Percentiles rank a stretch among this genome's conserved stretches.
Conservation (phyloP, 2,329 filamentous ascomycete species). For the Xylaria sp. region DNA sequence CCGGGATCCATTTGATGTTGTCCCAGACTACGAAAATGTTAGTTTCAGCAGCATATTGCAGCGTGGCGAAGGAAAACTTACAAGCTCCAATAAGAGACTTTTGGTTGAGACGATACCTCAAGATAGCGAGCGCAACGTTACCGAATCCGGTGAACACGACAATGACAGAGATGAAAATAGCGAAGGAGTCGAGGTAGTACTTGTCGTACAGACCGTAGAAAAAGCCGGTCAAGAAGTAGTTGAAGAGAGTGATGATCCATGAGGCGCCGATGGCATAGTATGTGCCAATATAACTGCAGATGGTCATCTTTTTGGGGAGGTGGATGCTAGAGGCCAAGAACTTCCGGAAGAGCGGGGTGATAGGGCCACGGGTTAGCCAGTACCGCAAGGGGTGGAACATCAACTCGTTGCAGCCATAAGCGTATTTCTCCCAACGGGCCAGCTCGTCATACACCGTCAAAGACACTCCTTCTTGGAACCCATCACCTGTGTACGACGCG, state of each 20-base stretch:
- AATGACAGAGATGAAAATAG: slow-evolving; percentile 43
- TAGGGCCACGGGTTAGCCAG: slow-evolving; percentile 75
- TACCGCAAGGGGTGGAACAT: slow-evolving; percentile 78
- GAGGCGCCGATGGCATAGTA: slow-evolving; percentile 80
- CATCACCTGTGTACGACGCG: slow-evolving; percentile 74
- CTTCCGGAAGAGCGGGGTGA: slow-evolving; percentile 76
- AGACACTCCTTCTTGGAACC: slow-evolving; percentile 83
- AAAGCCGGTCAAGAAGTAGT: slow-evolving; percentile 80
- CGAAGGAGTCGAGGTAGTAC: slow-evolving; percentile 67
- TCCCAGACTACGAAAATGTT: slow-evolving; percentile 47
- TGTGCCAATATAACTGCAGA: slow-evolving; percentile 78
- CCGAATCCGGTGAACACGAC: slow-evolving; percentile 43
- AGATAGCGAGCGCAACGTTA: slow-evolving; percentile 56
- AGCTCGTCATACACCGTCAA: slow-evolving; percentile 85
- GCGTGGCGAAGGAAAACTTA: slow-evolving; percentile 34
- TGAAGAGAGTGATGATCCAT: slow-evolving; percentile 74
- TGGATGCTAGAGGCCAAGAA: slow-evolving; percentile 77
- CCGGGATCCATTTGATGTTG: slow-evolving; percentile 58
- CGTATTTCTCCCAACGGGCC: slow-evolving; percentile 86
- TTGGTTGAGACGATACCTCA: slow-evolving; percentile 64
- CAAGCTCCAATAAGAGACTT: slow-evolving; percentile 51
- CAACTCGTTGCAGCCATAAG: slow-evolving; percentile 82
- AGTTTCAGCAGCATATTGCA: neutral
- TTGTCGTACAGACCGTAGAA: slow-evolving; percentile 57
- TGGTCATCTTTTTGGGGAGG: slow-evolving; percentile 76